Evolutionary conservation across 352 stramenopile species (phyloP).

Genomic region (Pythium biforme): DNA sequence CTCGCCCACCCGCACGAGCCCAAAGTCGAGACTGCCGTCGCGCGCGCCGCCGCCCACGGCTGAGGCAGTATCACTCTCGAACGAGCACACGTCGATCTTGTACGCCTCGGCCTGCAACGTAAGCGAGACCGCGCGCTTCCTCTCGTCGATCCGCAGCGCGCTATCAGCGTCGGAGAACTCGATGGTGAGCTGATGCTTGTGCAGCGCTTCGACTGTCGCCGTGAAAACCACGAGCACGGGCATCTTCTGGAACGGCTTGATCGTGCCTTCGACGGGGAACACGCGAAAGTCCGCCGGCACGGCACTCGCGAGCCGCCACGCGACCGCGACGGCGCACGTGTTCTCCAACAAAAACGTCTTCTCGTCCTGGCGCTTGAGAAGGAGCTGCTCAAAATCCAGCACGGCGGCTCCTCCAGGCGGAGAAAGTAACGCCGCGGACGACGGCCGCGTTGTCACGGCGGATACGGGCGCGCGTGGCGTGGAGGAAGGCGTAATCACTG

Average conservation of each 20-base stretch:
- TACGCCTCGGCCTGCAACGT: constrained; percentile 85
- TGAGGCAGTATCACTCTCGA: constrained; percentile 56
- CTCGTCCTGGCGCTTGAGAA: constrained; percentile 88
- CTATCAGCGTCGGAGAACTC: constrained; percentile 85
- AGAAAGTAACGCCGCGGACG: constrained; percentile 1
- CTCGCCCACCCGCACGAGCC: constrained; percentile 90
- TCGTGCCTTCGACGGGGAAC: constrained; percentile 64
- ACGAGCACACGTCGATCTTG: constrained; percentile 88
- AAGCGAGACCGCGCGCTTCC: constrained; percentile 34
- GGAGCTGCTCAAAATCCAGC: constrained; percentile 91
- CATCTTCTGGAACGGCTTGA: constrained; percentile 68
- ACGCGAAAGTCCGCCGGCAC: constrained; percentile 69
- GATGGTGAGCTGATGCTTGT: constrained; percentile 60
- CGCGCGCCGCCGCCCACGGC: constrained; percentile 8
- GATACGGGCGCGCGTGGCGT: not conserved
- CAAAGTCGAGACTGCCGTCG: constrained; percentile 90
- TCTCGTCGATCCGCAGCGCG: constrained; percentile 43
- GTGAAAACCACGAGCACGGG: constrained; percentile 71
- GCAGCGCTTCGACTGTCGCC: constrained; percentile 60
- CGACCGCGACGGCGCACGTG: constrained; percentile 64
- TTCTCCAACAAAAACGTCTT: constrained; percentile 90
- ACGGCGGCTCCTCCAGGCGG: constrained; percentile 21
- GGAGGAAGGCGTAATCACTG: not conserved
- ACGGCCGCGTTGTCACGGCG: not conserved
- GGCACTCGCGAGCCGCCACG: constrained; percentile 52